These are phyloP conservation scores for Acanthamoeba quina DNA, from an alignment of 208 protist genomes.

Conservation along the genomic window DNA sequence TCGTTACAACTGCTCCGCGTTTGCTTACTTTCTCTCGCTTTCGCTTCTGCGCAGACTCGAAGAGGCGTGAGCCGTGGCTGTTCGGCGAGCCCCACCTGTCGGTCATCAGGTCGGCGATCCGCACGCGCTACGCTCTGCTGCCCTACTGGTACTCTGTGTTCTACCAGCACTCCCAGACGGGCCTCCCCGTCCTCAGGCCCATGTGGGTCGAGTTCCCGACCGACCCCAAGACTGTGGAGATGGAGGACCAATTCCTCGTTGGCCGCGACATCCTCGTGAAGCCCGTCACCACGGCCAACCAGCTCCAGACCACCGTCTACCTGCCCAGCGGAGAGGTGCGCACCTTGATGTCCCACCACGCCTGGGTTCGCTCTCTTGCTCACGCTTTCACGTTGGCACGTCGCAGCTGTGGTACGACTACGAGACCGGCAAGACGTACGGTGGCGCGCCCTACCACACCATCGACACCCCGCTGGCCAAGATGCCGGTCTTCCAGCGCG, in stretches of 20 bases:
- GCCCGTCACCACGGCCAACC: conserved; percentile 90
- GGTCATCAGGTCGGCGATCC: conserved; percentile 82
- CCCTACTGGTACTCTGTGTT: conserved; percentile 98
- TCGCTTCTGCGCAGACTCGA: conserved; percentile 95
- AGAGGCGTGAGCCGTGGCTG: conserved; percentile 98
- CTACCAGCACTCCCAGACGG: conserved; percentile 91
- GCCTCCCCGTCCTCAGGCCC: conserved; percentile 94
- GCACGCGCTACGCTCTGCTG: conserved; percentile 94
- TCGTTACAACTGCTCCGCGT: no score
- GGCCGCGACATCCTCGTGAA: conserved; percentile 93
- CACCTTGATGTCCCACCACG: no score
- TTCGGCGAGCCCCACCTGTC: conserved; percentile 89
- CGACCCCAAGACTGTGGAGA: conserved; percentile 89
- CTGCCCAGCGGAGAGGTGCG: conserved; percentile 93
- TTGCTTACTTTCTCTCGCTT: no score
- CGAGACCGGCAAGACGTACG: conserved; percentile 66
- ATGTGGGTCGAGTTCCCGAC: conserved; percentile 96
- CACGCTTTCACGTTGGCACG: not conserved
- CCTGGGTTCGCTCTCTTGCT: not conserved
- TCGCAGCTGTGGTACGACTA: conserved; percentile 80
- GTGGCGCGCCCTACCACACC: conserved; percentile 47
- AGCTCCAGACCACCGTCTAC: conserved; percentile 86
- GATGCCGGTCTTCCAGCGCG: conserved; percentile 96
- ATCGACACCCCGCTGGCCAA: conserved; percentile 91
- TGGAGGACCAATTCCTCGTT: conserved; percentile 94